Evolutionary conservation across 345 rosid species (phyloP), one percentile per base, ranked within the genome.

Genomic region (Kandelia obovata): DNA sequence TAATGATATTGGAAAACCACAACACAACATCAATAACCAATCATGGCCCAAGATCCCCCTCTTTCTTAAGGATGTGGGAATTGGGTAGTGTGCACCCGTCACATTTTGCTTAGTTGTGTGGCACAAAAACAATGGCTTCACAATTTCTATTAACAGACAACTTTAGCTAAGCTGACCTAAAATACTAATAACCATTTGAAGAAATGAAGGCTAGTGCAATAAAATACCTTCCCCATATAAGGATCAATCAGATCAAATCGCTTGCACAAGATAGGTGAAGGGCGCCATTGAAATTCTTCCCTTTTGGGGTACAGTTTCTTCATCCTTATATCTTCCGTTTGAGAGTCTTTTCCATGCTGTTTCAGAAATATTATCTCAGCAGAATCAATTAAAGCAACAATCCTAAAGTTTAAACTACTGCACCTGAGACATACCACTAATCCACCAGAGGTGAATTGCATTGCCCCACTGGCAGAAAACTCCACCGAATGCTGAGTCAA

Each of bases 191-290:
- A 17, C 53, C 27, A 7, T 17, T 65, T 21, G 30, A 25, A 10
- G 26, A 7, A 58, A 53, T 66, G 37, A 75, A 53, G 35, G 37
- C 60, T 58, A 58, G 61, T 59, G 35, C 51, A 31, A n/a, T 32
- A 61, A 1, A 65, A 27, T 83, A 95, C 99, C 99, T 95, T 90
- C 53, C 99, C 99, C 87, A 92, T 82, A 76, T 63, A 89, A 58
- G 99, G 98, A 83, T 95, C 99, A 81, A 88, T 76, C 47, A 95
- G 89, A 77, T 95, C 99, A 81, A 95, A 95, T 70, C 98, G 96
- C 78, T 92, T 95, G 96, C 99, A 95, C 69, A 95, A 68, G 72
- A 95, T 77, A 62, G 91, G 76, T 34, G 90, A 79, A 78, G 99
- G 99, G 66, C 89, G 93, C 99, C 98, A 95, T 57, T 83, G 91